Evolutionary conservation across 2,329 filamentous ascomycete species (phyloP).

Genomic region (Claviceps pazoutovae): DNA sequence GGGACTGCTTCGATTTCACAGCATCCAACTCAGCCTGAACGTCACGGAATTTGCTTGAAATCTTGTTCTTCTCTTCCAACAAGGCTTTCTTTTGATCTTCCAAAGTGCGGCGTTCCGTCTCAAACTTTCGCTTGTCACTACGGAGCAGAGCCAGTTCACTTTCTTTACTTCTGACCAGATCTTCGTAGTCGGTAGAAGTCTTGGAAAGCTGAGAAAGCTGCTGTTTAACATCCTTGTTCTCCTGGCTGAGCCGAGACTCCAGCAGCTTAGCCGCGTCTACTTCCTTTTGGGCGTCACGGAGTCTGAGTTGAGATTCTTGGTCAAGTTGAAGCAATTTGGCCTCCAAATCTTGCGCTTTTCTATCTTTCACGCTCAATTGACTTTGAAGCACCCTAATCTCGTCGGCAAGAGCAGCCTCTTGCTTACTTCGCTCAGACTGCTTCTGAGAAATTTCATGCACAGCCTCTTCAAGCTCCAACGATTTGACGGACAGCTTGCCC

Average conservation of each 20-base stretch:
- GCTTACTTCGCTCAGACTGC: slow-evolving; percentile 59
- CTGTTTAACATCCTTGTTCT: slow-evolving; percentile 70
- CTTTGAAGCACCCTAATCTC: slow-evolving; percentile 88
- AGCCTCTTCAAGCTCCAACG: slow-evolving; percentile 55
- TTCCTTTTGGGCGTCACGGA: slow-evolving; percentile 66
- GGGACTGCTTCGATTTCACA: slow-evolving; percentile 68
- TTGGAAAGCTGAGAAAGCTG: slow-evolving; percentile 78
- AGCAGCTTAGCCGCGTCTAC: slow-evolving; percentile 59
- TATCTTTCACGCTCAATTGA: slow-evolving; percentile 75
- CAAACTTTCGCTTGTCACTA: slow-evolving; percentile 68
- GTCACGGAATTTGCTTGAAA: slow-evolving; percentile 63
- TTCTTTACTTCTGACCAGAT: slow-evolving; percentile 84
- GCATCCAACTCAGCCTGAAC: slow-evolving; percentile 79
- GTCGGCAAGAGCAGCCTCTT: slow-evolving; percentile 63
- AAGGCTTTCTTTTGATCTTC: slow-evolving; percentile 67
- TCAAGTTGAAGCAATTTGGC: slow-evolving; percentile 70
- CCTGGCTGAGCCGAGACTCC: slow-evolving; percentile 61
- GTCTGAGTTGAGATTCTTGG: slow-evolving; percentile 77
- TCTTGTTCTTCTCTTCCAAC: slow-evolving; percentile 62
- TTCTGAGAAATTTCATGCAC: slow-evolving; percentile 56
- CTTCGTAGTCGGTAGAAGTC: slow-evolving; percentile 90
- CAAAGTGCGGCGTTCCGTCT: slow-evolving; percentile 64
- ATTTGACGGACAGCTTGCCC: slow-evolving; percentile 51
- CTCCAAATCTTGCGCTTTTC: slow-evolving; percentile 80
- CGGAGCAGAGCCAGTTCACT: slow-evolving; percentile 80